Conservation (phyloP, 2,329 filamentous ascomycete species). For the Nothophaeocryptopus gaeumannii region DNA sequence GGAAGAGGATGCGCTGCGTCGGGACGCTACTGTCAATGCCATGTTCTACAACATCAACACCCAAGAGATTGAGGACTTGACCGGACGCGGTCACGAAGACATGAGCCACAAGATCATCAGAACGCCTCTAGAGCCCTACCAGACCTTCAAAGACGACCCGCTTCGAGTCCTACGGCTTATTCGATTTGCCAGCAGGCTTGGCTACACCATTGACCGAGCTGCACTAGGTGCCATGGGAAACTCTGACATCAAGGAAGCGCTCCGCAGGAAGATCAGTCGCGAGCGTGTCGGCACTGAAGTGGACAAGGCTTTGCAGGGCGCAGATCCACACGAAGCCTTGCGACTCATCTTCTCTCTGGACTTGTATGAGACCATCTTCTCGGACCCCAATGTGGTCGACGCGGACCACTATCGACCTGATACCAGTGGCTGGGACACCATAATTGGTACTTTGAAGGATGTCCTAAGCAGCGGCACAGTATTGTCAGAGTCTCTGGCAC, state of each 20-base stretch:
- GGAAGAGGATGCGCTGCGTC: constrained; percentile 80
- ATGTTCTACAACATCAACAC: constrained; percentile 93
- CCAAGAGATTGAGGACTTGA: constrained; percentile 78
- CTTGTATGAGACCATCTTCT: constrained; percentile 72
- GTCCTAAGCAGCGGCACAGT: constrained; percentile 42
- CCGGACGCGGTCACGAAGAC: constrained; percentile 68
- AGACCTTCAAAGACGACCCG: constrained; percentile 94
- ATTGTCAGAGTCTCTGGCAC: constrained; percentile 48
- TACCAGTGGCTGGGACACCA: constrained; percentile 58
- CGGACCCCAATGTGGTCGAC: constrained; percentile 56
- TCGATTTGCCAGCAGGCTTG: constrained; percentile 81
- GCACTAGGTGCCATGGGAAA: constrained; percentile 74
- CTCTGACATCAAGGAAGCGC: constrained; percentile 69
- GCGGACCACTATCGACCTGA: constrained; percentile 55
- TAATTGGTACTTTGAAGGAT: constrained; percentile 62
- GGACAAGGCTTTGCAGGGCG: constrained; percentile 85
- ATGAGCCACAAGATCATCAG: constrained; percentile 70
- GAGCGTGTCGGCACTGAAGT: constrained; percentile 85
- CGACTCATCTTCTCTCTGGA: constrained; percentile 63
- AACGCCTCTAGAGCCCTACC: constrained; percentile 81
- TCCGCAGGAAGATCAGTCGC: constrained; percentile 86
- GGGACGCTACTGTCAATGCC: constrained; percentile 92
- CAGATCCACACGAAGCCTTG: constrained; percentile 61
- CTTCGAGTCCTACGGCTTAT: constrained; percentile 82
- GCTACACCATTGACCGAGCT: constrained; percentile 70